Conservation (phyloP, 371 early-diverging fungal species). For the Mucor lusitanicus region DNA sequence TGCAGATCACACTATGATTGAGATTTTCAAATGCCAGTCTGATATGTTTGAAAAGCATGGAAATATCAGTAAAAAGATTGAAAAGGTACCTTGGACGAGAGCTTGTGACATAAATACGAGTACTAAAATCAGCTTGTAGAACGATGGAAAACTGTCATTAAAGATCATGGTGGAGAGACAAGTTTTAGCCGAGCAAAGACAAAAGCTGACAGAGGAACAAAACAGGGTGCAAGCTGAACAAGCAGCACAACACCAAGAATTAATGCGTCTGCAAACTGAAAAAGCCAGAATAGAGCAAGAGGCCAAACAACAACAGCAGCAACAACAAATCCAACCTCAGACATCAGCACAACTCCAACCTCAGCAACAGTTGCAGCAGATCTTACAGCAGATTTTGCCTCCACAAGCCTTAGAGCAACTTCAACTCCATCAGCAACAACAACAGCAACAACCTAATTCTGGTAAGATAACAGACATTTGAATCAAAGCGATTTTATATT, state of each 20-base stretch:
- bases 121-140: neutral
- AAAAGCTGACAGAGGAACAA: conserved; percentile 42
- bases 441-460: neutral
- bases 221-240: conserved; percentile 44
- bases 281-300: conserved; percentile 33
- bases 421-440: conserved; percentile 4
- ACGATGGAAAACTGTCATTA: conserved; percentile 20
- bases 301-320: conserved; percentile 9
- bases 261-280: conserved; percentile 38
- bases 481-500: neutral
- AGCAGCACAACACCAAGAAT: conserved; percentile 45
- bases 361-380: conserved; percentile 8
- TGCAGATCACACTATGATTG: conserved; percentile 39
- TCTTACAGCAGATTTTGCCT: conserved; percentile 22
- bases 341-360: neutral
- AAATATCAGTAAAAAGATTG: conserved; percentile 16
- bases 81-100: conserved; percentile 16
- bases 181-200: conserved; percentile 34
- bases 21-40: conserved; percentile 44
- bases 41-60: conserved; percentile 41
- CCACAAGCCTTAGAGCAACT: conserved; percentile 13
- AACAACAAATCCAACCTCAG: neutral
- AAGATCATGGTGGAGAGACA: conserved; percentile 36
- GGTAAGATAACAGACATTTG: neutral
- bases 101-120: neutral